Percentiles rank a stretch among this genome's conserved stretches.
Evolutionary conservation across 805 yeast species (phyloP).

Genomic region (Candida pseudofarinosa): DNA sequence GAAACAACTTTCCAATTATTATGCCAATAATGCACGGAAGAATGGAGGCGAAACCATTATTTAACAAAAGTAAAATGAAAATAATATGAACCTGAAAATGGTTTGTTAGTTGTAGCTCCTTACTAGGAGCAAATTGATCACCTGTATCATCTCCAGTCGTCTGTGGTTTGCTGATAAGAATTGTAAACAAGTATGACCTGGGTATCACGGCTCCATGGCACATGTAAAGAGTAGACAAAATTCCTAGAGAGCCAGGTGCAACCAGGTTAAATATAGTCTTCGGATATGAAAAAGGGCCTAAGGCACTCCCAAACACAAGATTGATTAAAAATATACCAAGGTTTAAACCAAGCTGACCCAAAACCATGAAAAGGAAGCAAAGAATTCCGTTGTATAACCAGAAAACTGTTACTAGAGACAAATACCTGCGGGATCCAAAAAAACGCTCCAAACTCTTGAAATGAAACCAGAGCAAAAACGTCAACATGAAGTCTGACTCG

Average conservation of each 20-base stretch:
- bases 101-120: conserved; percentile 26
- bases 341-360: conserved; percentile 34
- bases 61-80: conserved; percentile 31
- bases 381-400: conserved; percentile 45
- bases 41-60: conserved; percentile 33
- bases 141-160: conserved; percentile 2
- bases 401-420: conserved; percentile 42
- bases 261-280: conserved; percentile 31
- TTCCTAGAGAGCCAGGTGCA: conserved; percentile 38
- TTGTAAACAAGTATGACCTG: conserved; percentile 30
- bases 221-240: conserved; percentile 35
- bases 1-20: conserved; percentile 33
- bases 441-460: conserved; percentile 55
- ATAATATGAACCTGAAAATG: conserved; percentile 39
- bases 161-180: conserved; percentile 22
- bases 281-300: conserved; percentile 11
- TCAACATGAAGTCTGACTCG: conserved; percentile 53
- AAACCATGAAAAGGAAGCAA: conserved; percentile 33
- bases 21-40: conserved; percentile 36
- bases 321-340: conserved; percentile 8
- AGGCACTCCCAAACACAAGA: conserved; percentile 9
- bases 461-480: conserved; percentile 44
- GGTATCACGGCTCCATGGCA: conserved; percentile 35
- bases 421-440: conserved; percentile 52
- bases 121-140: conserved; percentile 5